Evolutionary conservation across 164 flowering plant species (phyloP), one percentile per base, ranked within the genome.

Genomic region (Buxus sempervirens): DNA sequence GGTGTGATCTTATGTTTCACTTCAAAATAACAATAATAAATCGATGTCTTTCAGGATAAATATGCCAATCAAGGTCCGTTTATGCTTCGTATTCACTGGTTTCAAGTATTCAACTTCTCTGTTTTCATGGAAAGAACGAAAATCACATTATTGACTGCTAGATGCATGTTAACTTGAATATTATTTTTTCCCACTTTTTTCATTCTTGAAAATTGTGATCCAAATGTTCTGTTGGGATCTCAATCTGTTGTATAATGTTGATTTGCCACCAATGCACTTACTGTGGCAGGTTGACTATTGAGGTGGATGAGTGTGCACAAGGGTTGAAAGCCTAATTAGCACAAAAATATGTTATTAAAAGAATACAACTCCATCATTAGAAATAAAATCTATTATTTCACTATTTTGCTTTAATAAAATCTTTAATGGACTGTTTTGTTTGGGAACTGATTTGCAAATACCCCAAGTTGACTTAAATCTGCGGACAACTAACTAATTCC

Each of bases 31-130:
- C n/a, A n/a, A n/a, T n/a, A n/a, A n/a, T n/a, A n/a, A n/a, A n/a
- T n/a, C n/a, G n/a, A n/a, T n/a, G n/a, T n/a, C n/a, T n/a, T n/a
- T n/a, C n/a, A n/a, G n/a, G n/a, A n/a, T n/a, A n/a, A n/a, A n/a
- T n/a, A n/a, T n/a, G n/a, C n/a, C n/a, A n/a, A n/a, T n/a, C n/a
- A n/a, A n/a, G n/a, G n/a, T 78, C 32, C 79, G 92, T 62, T n/a
- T 92, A 95, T 80, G 80, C 93, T 28, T 86, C 87, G 77, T 67
- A 66, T 90, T 77, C 97, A n/a, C 93, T 53, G 85, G 87, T 71
- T 68, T 89, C 77, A 81, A 92, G 96, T 75, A n/a, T n/a, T n/a
- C n/a, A n/a, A n/a, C n/a, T n/a, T n/a, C n/a, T n/a, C n/a, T n/a
- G n/a, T n/a, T n/a, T n/a, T n/a, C n/a, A n/a, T n/a, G n/a, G n/a